A percentile compares a stretch with the other conserved stretches of the same genome.
phyloP scores from a whole-genome alignment of 2,329 filamentous ascomycete species.

The Clonostachys sp. region DNA sequence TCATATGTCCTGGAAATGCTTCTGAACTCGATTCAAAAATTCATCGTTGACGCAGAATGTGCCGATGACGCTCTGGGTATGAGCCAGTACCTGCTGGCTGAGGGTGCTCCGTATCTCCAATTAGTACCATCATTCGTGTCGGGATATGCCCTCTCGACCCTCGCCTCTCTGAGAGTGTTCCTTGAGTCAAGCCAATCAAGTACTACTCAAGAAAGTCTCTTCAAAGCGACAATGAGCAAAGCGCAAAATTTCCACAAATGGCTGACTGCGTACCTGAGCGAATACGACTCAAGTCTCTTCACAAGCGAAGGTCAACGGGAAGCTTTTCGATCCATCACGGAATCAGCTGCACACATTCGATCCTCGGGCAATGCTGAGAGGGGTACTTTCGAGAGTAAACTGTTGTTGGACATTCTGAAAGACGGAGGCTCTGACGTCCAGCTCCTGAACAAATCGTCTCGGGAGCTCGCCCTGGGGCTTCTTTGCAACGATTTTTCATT shows the following conservation, averaged over 20 bases:
- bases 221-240: constrained; percentile 70
- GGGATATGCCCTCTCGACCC: constrained; percentile 72
- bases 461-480: constrained; percentile 64
- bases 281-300: constrained; percentile 53
- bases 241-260: constrained; percentile 73
- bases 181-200: constrained; percentile 70
- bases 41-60: constrained; percentile 79
- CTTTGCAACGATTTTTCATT: constrained; percentile 72
- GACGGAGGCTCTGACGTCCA: constrained; percentile 60
- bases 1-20: constrained; percentile 90
- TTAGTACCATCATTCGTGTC: constrained; percentile 71
- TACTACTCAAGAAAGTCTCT: constrained; percentile 81
- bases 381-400: constrained; percentile 69
- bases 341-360: constrained; percentile 63
- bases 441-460: constrained; percentile 66
- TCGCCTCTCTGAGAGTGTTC: constrained; percentile 75
- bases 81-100: constrained; percentile 74
- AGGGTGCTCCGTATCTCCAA: constrained; percentile 60
- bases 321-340: constrained; percentile 63
- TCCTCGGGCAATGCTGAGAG: constrained; percentile 65
- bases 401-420: constrained; percentile 74
- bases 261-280: constrained; percentile 66
- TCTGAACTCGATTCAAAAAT: constrained; percentile 72
- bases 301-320: constrained; percentile 39
- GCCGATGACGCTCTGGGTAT: constrained; percentile 87